phyloP scores from a whole-genome alignment of 2,329 filamentous ascomycete species.

The Helicocarpus griseus region DNA sequence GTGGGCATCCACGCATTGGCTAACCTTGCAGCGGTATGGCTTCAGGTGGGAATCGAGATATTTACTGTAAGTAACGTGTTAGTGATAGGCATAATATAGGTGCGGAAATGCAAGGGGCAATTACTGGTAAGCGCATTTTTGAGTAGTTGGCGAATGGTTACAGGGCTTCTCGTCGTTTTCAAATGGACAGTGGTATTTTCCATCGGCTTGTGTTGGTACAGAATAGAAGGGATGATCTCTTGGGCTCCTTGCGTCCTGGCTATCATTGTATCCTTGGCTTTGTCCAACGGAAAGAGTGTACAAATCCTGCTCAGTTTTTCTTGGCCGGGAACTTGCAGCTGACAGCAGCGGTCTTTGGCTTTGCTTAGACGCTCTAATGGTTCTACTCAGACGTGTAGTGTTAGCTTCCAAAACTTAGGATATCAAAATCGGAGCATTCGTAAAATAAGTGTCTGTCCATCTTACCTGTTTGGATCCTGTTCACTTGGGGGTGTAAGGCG shows the following conservation, averaged over 20 bases:
- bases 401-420: slow-evolving; percentile 5
- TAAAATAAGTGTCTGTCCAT: background rate
- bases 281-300: slow-evolving; percentile 26
- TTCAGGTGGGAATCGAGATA: slow-evolving; percentile 94
- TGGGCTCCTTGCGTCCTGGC: slow-evolving; percentile 28
- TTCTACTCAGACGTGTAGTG: slow-evolving; percentile 20
- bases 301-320: slow-evolving; percentile 29
- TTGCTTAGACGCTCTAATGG: slow-evolving; percentile 30
- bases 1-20: slow-evolving; percentile 70
- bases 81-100: slow-evolving; percentile 13
- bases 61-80: slow-evolving; percentile 53
- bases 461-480: slow-evolving; percentile 34
- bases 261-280: slow-evolving; percentile 29
- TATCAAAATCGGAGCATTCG: slow-evolving; percentile 5
- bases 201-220: slow-evolving; percentile 48
- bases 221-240: slow-evolving; percentile 35
- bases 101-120: slow-evolving; percentile 26
- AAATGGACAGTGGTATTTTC: slow-evolving; percentile 89
- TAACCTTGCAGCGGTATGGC: slow-evolving; percentile 87
- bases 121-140: slow-evolving; percentile 99
- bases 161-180: slow-evolving; percentile 58
- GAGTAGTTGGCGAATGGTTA: slow-evolving; percentile 85
- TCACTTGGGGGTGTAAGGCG: slow-evolving; percentile 30
- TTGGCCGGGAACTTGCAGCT: slow-evolving; percentile 22
- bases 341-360: slow-evolving; percentile 28